These are phyloP conservation scores for Apiotrichum siamense DNA, from an alignment of 1,284 basidiomycete species.

Conservation along the genomic window DNA sequence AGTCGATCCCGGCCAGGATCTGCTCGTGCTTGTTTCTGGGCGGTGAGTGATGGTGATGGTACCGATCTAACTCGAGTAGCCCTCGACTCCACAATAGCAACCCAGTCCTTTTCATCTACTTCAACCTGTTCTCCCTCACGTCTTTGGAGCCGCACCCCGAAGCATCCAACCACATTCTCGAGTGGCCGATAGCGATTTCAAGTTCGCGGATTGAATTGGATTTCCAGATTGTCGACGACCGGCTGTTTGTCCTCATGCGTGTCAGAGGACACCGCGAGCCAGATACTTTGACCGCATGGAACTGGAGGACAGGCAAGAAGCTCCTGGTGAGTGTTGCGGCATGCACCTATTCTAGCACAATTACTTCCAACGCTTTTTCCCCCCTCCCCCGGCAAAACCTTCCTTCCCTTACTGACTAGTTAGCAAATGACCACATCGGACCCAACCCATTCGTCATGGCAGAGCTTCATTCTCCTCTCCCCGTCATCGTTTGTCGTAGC, in stretches of 20 bases:
- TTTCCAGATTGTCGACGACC: constrained; percentile 46
- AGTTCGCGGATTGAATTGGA: constrained; percentile 21
- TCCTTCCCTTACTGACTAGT: too few species aligned
- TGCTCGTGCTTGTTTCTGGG: constrained; percentile 38
- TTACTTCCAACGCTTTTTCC: too few species aligned
- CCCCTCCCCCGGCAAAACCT: too few species aligned
- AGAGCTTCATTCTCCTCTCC: constrained; percentile 37
- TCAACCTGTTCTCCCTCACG: constrained; percentile 39
- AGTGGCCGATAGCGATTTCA: constrained; percentile 21
- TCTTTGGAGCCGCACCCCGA: constrained; percentile 41
- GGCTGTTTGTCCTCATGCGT: constrained; percentile 32
- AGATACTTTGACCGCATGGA: constrained; percentile 38
- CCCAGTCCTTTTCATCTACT: constrained; percentile 17
- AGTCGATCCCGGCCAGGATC: constrained; percentile 45
- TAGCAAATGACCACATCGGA: neutral
- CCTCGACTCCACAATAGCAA: neutral
- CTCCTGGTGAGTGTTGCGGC: constrained; percentile 18
- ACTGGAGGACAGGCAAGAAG: constrained; percentile 42
- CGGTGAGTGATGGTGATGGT: constrained; percentile 22
- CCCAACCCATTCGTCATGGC: constrained; percentile 25
- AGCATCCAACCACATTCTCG: constrained; percentile 26
- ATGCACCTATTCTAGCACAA: too few species aligned
- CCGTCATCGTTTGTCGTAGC: constrained; percentile 39
- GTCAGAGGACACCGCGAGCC: neutral
- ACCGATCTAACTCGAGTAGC: neutral